Conservation (phyloP, 768 basidiomycete genomes). For the Xerocomus spinulosus region DNA sequence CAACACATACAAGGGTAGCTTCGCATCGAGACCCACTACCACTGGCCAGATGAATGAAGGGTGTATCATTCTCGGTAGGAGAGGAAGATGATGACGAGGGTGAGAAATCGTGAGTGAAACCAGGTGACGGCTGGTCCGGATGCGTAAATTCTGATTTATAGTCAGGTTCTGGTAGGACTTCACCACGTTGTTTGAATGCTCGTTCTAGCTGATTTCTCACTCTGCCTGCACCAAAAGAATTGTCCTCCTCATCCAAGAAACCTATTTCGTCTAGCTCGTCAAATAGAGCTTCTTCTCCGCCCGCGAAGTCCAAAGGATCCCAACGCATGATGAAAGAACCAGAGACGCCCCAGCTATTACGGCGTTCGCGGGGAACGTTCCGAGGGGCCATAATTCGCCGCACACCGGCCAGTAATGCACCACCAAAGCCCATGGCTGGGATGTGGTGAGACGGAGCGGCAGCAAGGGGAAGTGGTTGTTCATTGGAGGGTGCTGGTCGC, state of each 20-base stretch:
- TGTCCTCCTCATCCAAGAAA: constrained; percentile 15
- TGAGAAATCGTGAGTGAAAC: constrained; percentile 67
- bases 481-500: constrained; percentile 16
- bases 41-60: constrained; percentile 16
- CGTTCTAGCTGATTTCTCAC: constrained; percentile 20
- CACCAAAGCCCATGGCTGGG: constrained; percentile 62
- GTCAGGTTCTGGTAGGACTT: constrained; percentile 30
- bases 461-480: constrained; percentile 29
- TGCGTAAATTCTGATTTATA: constrained; percentile 67
- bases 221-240: constrained; percentile 9
- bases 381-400: constrained; percentile 24
- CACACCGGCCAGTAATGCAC: constrained; percentile 49
- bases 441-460: constrained; percentile 51
- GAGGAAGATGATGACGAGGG: constrained; percentile 26
- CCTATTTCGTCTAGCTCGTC: constrained; percentile 18
- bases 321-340: constrained; percentile 29
- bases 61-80: constrained; percentile 40
- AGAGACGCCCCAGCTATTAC: constrained; percentile 21
- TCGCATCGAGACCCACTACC: constrained; percentile 30
- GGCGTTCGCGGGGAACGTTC: constrained; percentile 13
- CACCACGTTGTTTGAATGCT: constrained; percentile 20
- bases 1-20: constrained; percentile 58
- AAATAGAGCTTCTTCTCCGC: constrained; percentile 8
- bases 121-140: constrained; percentile 48
- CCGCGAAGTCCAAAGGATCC: constrained; percentile 24